Base-by-base conservation (phyloP, 345 rosid species). In the Aurinia saxatilis region DNA sequence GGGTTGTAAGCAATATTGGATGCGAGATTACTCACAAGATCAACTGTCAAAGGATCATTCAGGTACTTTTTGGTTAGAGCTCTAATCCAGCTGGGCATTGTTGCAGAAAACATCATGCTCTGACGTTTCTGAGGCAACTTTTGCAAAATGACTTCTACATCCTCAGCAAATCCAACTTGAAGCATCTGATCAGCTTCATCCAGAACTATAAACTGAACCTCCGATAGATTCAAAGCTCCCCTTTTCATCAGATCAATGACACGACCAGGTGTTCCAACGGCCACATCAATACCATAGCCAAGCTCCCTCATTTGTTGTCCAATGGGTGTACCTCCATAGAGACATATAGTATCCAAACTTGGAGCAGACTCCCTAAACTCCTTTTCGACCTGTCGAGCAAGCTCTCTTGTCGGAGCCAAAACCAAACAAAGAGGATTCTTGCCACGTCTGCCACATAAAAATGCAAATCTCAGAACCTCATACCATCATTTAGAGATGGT, bases 151-250 rank as follows among this genome's bases (percentile, higher is more conserved):
- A 79, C 68, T 66, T 95, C 96, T 3, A 95, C 90, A 67, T 79
- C 99, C 67, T 95, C 99, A 0, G 85, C 97, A 69, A 95, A 95
- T 14, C 97, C 97, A 61, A 95, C 85, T 15, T 84, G 83, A 77
- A 95, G 99, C 99, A 90, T 95, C 86, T 90, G 96, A 76, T 95
- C 99, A 63, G 97, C 95, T 77, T 95, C 99, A 73, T 95, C 99
- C 39, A 95, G 73, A 73, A 95, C 87, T 44, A 88, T 73, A 77
- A 81, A 83, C 78, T 95, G 84, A 71, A 95, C 85, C 66, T 88
- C 95, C 0, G 88, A 78, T 38, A 95, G 77, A 55, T 74, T 80
- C 63, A 95, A 66, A 57, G 95, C 67, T 56, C 96, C 97, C 40
- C 99, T 83, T 81, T 86, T 90, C 70, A 95, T 78, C 50, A 95